Conservation (phyloP, 225 moss, liverwort and hornwort genomes). For the Bryum argenteum region DNA sequence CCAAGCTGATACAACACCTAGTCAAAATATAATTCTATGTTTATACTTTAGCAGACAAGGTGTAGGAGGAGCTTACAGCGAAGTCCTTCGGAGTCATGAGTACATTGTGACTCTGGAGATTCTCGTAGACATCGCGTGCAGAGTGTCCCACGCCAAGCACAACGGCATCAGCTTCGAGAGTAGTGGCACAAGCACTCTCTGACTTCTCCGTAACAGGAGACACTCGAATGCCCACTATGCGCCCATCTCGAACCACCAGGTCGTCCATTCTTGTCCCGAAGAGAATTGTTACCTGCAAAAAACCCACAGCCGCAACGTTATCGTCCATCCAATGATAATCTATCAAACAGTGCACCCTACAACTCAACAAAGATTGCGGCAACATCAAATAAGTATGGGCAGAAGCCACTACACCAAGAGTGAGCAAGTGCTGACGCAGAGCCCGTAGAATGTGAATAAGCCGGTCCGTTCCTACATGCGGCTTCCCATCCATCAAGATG, state of each 20-base stretch:
- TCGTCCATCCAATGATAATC: slow-evolving; percentile 8
- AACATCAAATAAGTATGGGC: slow-evolving; percentile 23
- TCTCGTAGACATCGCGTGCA: slow-evolving; percentile 93
- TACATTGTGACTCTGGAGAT: slow-evolving; percentile 73
- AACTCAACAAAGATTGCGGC: not conserved
- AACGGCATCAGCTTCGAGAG: slow-evolving; percentile 82
- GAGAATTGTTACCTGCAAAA: slow-evolving; percentile 71
- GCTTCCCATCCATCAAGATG: slow-evolving; percentile 93
- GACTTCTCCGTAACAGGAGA: slow-evolving; percentile 45
- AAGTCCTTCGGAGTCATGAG: slow-evolving; percentile 84
- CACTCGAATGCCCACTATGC: slow-evolving; percentile 70
- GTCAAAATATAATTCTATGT: no score
- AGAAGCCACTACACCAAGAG: slow-evolving; percentile 72
- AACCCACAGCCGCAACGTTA: slow-evolving; percentile 22
- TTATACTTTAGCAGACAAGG: not conserved
- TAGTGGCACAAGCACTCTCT: slow-evolving; percentile 24
- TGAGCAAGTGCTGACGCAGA: slow-evolving; percentile 73
- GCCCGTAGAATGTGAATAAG: slow-evolving; percentile 79
- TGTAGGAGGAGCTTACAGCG: slow-evolving; percentile 58
- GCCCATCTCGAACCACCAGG: slow-evolving; percentile 70
- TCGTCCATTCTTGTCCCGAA: slow-evolving; percentile 97
- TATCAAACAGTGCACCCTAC: slow-evolving; percentile 5
- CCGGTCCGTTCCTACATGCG: slow-evolving; percentile 92
- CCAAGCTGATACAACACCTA: not conserved
- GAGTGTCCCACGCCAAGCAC: slow-evolving; percentile 96